Conservation (phyloP, 2,329 filamentous ascomycete species). For the Cercospora zeae-maydis region DNA sequence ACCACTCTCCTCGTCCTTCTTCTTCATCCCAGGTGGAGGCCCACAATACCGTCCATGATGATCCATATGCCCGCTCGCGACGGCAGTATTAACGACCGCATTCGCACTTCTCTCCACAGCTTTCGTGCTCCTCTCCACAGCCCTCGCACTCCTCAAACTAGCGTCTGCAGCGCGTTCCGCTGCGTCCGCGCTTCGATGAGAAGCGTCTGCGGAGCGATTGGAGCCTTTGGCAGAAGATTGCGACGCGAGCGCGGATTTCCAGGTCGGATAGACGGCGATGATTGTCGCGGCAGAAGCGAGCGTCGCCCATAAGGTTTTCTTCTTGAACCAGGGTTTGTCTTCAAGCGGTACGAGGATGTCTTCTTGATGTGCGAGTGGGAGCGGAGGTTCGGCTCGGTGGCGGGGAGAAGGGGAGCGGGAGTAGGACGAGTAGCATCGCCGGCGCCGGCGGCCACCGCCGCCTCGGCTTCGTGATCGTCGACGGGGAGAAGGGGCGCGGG, state of each 20-base stretch:
- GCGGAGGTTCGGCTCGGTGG: neutral
- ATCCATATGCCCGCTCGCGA: slow-evolving; percentile 23
- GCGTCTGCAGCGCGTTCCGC: slow-evolving; percentile 16
- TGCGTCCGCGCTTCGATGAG: slow-evolving; percentile 15
- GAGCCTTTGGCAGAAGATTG: slow-evolving; percentile 17
- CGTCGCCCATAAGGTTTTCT: slow-evolving; percentile 27
- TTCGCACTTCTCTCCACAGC: slow-evolving; percentile 17
- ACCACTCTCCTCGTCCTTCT: slow-evolving; percentile 2
- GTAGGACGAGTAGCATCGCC: slow-evolving; percentile 11
- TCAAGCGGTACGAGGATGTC: slow-evolving; percentile 8
- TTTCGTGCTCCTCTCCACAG: slow-evolving; percentile 16
- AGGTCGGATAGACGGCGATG: slow-evolving; percentile 17
- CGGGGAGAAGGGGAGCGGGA: slow-evolving; percentile 6
- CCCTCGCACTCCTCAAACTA: slow-evolving; percentile 11
- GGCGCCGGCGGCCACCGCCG: neutral
- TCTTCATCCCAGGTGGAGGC: slow-evolving; percentile 6
- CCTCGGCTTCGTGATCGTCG: slow-evolving; percentile 3
- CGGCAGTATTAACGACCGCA: slow-evolving; percentile 25
- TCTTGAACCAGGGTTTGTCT: slow-evolving; percentile 25
- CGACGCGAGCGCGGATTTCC: slow-evolving; percentile 16
- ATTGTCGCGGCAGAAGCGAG: slow-evolving; percentile 22
- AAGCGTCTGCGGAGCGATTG: slow-evolving; percentile 15
- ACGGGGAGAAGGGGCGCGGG: slow-evolving; percentile 5
- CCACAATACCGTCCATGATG: slow-evolving; percentile 24
- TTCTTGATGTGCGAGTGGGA: neutral